Percentiles rank a stretch among this genome's conserved stretches.
These are phyloP conservation scores for Pestalotiopsis sp. DNA, from an alignment of 2,329 filamentous ascomycete genomes.

Conservation along the genomic window DNA sequence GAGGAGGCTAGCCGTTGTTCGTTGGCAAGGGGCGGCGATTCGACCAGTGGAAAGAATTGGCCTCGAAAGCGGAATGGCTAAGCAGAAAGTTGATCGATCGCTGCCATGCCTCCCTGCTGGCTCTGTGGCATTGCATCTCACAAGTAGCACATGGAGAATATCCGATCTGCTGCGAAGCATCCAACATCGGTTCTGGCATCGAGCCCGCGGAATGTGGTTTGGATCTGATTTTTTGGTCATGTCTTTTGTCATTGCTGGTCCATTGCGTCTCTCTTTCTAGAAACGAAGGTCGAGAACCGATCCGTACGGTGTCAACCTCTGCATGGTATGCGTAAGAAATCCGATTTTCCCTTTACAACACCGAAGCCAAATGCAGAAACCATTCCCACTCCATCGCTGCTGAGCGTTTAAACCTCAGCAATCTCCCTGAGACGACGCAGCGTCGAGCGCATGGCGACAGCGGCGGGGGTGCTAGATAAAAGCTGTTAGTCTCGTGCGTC, in stretches of 20 bases:
- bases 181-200: background rate
- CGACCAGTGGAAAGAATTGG: background rate
- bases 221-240: slow-evolving; percentile 6
- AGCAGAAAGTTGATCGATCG: background rate
- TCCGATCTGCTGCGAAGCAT: background rate
- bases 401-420: slow-evolving; percentile 78
- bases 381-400: slow-evolving; percentile 25
- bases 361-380: slow-evolving; percentile 33
- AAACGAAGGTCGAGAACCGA: slow-evolving; percentile 24
- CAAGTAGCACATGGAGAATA: background rate
- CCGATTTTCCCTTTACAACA: slow-evolving; percentile 31
- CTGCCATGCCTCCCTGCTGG: background rate
- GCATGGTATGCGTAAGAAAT: slow-evolving; percentile 28
- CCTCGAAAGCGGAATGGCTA: background rate
- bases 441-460: slow-evolving; percentile 92
- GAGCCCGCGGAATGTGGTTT: background rate
- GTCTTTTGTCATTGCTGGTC: slow-evolving; percentile 26
- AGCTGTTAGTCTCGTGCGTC: background rate
- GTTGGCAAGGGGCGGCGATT: no score
- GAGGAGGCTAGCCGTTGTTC: no score
- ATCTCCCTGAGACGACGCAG: slow-evolving; percentile 97
- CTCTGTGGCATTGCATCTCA: background rate
- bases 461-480: slow-evolving; percentile 69
- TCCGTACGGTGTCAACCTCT: slow-evolving; percentile 28
- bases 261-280: slow-evolving; percentile 21